Base-by-base conservation (phyloP, 208 protist species). In the Angomonas desouzai region DNA sequence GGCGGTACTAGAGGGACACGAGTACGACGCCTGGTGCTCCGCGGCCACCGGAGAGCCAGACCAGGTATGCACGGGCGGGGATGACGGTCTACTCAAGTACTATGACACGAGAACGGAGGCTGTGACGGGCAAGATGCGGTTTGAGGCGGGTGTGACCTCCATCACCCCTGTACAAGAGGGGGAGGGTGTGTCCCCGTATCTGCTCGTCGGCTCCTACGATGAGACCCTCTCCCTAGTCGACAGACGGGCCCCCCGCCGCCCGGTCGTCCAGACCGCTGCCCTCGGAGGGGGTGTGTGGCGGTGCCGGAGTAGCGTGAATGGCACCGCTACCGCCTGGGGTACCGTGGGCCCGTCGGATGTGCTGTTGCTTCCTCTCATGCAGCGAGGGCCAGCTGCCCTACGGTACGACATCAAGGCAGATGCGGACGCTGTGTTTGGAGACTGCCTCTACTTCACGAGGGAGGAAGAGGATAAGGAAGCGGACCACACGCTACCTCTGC, bases 221-320 rank as follows among this genome's bases (percentile, higher is more conserved):
- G 89, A 92, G 68, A 79, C 76, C 25, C 72, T 96, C 27, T 71
- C 73, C 27, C 62, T 96, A 29, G 53, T 93, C 28, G 89, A 96
- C 66, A 55, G 72, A 32, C 81, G 89, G 27, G 69, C 22, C 36
- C 56, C 55, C 32, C 74, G 76, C 23, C 58, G 75, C 6, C 81
- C 86, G 0, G 64, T 96, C 16, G 68, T 74, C 29, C 68, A 68
- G 65, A 58, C 62, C 11, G 55, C 59, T 10, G 36, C 38, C 7
- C 67, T 96, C 13, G 89, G 82, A 22, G 89, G 89, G 28, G 89
- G 89, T 27, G 89, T 87, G 29, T 96, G 89, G 87, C 86, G 89
- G 59, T 92, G n/a, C 64, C 68, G 23, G 60, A 71, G 62, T 55
- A 3, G n/a, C n/a, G n/a, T n/a, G n/a, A n/a, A n/a, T n/a, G n/a